phyloP scores from a whole-genome alignment of 345 rosid species.

The Ceriops zippeliana region DNA sequence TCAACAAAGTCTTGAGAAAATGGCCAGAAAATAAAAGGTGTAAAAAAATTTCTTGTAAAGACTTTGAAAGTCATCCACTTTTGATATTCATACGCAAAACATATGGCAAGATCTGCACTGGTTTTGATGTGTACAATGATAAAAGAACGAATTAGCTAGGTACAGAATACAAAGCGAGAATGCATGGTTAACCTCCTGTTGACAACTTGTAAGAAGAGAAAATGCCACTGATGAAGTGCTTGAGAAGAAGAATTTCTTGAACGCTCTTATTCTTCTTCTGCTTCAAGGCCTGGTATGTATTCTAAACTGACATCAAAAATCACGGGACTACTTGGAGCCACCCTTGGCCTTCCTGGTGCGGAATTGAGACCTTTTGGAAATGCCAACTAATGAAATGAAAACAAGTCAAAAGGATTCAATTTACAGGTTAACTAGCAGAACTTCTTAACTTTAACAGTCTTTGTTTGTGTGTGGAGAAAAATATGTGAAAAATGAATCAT shows the following conservation, averaged over 20 bases:
- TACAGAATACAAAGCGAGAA: neutral
- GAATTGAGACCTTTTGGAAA: slow-evolving; percentile 85
- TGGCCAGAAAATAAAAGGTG: no score
- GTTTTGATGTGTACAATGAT: neutral
- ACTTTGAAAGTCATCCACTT: no score
- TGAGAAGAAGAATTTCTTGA: neutral
- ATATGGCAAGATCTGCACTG: neutral
- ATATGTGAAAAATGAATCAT: neutral
- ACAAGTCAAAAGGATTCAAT: neutral
- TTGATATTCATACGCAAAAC: neutral
- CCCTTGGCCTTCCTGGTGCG: slow-evolving; percentile 98
- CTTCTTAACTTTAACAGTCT: neutral
- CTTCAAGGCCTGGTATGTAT: slow-evolving; percentile 86
- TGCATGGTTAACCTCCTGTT: neutral
- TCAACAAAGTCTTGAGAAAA: no score
- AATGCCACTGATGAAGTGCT: neutral
- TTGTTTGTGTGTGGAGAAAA: neutral
- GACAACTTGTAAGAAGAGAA: neutral
- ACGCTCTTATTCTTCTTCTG: slow-evolving; percentile 44
- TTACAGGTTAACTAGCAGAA: neutral
- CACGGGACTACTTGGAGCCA: slow-evolving; percentile 82
- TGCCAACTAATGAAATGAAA: slow-evolving; percentile 51
- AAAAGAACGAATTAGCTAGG: no score
- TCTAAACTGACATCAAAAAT: slow-evolving; percentile 90
- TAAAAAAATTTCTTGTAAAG: no score